phyloP scores from a whole-genome alignment of 2,329 filamentous ascomycete genomes.

The Monilinia fructigena region DNA sequence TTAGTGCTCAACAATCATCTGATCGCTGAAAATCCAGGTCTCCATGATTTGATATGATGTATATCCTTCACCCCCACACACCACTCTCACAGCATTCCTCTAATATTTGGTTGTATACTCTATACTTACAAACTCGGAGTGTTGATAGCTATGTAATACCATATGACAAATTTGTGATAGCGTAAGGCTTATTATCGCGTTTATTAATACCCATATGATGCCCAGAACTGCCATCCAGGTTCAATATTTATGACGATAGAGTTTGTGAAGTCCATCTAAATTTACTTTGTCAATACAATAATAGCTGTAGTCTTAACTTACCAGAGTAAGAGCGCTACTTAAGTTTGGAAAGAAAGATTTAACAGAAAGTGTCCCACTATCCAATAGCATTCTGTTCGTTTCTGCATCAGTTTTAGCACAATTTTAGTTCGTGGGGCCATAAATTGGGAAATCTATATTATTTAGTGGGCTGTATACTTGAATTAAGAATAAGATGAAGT shows the following conservation, averaged over 20 bases:
- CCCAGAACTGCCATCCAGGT: neutral
- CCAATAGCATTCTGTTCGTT: too few species aligned
- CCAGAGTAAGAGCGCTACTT: neutral
- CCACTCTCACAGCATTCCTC: neutral
- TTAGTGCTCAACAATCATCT: neutral
- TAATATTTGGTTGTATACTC: neutral
- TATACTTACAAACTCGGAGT: neutral
- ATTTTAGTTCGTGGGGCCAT: too few species aligned
- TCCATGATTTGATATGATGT: neutral
- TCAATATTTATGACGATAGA: neutral
- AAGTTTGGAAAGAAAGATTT: too few species aligned
- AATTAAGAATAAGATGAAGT: too few species aligned
- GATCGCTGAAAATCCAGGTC: neutral
- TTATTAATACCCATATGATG: neutral
- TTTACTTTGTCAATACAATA: neutral
- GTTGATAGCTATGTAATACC: neutral
- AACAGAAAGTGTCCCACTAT: too few species aligned
- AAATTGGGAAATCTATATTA: too few species aligned
- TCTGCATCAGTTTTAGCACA: too few species aligned
- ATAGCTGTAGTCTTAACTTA: neutral
- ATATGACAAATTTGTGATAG: neutral
- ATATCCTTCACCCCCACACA: neutral
- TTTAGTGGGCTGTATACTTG: too few species aligned
- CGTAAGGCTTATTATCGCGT: neutral
- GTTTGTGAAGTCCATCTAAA: neutral